phyloP scores from a whole-genome alignment of 2,329 filamentous ascomycete genomes.

The Fusarium buxicola region DNA sequence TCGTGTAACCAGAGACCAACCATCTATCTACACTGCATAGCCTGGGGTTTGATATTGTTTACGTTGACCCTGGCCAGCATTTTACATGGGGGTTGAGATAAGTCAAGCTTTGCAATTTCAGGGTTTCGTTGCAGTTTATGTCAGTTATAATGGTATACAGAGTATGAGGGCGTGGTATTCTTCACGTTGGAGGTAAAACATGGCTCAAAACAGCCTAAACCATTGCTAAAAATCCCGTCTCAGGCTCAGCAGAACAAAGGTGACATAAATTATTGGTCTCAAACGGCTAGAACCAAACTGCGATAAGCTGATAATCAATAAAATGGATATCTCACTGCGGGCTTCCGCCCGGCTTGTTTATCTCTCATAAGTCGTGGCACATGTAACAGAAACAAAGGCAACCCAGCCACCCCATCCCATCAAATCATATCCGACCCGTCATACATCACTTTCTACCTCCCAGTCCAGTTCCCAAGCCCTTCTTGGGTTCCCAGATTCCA shows the following conservation, averaged over 20 bases:
- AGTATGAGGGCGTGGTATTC: no score
- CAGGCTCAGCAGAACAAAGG: background rate
- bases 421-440: constrained; percentile 8
- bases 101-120: background rate
- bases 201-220: no score
- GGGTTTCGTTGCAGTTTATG: no score
- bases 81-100: background rate
- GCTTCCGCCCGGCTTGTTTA: constrained; percentile 41
- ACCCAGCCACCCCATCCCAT: constrained; percentile 32
- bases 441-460: constrained; percentile 29
- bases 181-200: no score
- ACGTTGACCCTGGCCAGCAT: background rate
- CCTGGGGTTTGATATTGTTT: background rate
- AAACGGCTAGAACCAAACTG: constrained; percentile 6
- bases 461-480: constrained; percentile 14
- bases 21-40: background rate
- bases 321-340: constrained; percentile 44
- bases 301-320: constrained; percentile 24
- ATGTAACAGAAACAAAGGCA: constrained; percentile 38
- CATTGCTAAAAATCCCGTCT: background rate
- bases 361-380: constrained; percentile 47
- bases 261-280: background rate
- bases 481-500: constrained; percentile 12
- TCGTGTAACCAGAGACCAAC: background rate
- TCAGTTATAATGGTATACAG: background rate